These are phyloP conservation scores for Gonapodya prolifera DNA, from an alignment of 192 early-diverging fungal genomes.

Conservation along the genomic window DNA sequence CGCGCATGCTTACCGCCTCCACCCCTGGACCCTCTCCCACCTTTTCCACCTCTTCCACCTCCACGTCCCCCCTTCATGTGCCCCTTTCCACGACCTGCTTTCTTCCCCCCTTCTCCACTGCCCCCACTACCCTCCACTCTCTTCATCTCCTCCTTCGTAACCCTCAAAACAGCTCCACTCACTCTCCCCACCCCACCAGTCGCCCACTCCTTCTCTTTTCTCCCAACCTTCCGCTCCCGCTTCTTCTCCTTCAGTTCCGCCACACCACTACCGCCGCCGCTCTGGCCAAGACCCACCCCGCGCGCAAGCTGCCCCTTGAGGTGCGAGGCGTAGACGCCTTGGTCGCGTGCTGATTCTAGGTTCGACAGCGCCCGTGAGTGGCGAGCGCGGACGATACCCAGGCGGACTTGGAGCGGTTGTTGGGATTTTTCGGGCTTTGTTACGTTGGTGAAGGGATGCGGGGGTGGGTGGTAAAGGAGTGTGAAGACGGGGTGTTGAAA, in stretches of 20 bases:
- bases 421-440: neutral
- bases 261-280: no score
- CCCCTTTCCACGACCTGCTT: no score
- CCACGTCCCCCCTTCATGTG: neutral
- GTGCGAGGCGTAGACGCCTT: neutral
- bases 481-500: neutral
- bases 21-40: neutral
- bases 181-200: neutral
- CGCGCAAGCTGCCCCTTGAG: neutral
- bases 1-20: neutral
- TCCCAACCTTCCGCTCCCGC: neutral
- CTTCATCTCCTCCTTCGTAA: neutral
- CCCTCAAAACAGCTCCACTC: neutral
- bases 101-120: no score
- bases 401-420: neutral
- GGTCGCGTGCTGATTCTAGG: neutral
- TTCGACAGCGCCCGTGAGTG: neutral
- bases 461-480: neutral
- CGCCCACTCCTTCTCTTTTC: neutral
- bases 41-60: neutral
- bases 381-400: neutral
- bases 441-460: no score
- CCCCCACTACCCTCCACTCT: no score
- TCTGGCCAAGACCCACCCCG: neutral
- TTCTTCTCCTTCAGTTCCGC: neutral